A percentile compares a stretch with the other conserved stretches of the same genome.
phyloP scores from a whole-genome alignment of 1,284 basidiomycete genomes.

The Papiliotrema terrestris region DNA sequence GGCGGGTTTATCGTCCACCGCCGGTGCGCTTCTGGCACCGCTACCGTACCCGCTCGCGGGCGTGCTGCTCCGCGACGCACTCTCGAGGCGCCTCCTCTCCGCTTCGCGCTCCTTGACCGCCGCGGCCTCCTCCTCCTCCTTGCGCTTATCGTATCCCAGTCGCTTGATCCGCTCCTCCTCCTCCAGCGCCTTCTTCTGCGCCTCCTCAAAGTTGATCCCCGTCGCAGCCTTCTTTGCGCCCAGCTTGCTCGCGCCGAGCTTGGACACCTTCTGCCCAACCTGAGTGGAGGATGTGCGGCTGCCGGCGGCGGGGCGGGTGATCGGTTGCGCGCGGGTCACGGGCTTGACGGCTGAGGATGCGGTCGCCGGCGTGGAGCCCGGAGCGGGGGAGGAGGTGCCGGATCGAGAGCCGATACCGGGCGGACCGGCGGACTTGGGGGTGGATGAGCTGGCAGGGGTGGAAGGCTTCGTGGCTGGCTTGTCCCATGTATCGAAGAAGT shows the following conservation, averaged over 20 bases:
- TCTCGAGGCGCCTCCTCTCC: slow-evolving; percentile 54
- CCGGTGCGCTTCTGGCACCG: slow-evolving; percentile 32
- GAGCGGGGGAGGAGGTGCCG: slow-evolving; percentile 20
- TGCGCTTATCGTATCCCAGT: slow-evolving; percentile 78
- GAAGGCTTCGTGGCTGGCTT: slow-evolving; percentile 56
- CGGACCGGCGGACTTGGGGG: slow-evolving; percentile 24
- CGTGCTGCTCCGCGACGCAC: slow-evolving; percentile 22
- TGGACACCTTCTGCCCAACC: slow-evolving; percentile 58
- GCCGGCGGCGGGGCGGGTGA: slow-evolving; percentile 55
- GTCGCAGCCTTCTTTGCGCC: slow-evolving; percentile 76
- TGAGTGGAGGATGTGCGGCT: slow-evolving; percentile 45
- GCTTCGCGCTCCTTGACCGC: slow-evolving; percentile 51
- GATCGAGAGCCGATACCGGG: slow-evolving; percentile 41
- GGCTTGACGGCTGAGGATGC: slow-evolving; percentile 36
- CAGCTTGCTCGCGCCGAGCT: too few species aligned
- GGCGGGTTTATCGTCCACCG: slow-evolving; percentile 35
- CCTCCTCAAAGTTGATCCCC: slow-evolving; percentile 85
- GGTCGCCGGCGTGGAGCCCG: slow-evolving; percentile 51
- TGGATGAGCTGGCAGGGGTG: slow-evolving; percentile 26
- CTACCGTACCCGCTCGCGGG: slow-evolving; percentile 35
- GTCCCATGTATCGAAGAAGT: slow-evolving; percentile 97
- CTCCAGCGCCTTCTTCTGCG: slow-evolving; percentile 77
- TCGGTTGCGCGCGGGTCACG: slow-evolving; percentile 40
- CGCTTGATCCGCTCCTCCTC: slow-evolving; percentile 86
- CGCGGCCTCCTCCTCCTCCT: slow-evolving; percentile 62